Evolutionary conservation across 2,329 filamentous ascomycete genomes (phyloP), one percentile per base, ranked within the genome.

Genomic region (Botrytis fabae): DNA sequence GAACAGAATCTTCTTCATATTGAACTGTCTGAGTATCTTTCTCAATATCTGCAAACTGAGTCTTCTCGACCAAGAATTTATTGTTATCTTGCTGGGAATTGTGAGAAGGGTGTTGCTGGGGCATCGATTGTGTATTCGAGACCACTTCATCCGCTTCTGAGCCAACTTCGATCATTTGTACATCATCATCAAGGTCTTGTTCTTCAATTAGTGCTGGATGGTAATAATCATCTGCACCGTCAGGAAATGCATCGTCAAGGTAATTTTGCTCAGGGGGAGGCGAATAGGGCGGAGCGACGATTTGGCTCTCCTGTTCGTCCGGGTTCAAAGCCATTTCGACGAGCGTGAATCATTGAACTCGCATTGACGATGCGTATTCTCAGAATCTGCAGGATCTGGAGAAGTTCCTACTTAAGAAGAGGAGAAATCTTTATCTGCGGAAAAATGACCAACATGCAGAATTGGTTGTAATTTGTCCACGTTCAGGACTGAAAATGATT

Each of bases 231-330:
- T 61, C 20, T 12, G 32, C 18, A 8, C n/a, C 32, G 2, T n/a
- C 22, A 18, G 38, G 48, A 32, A 61, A 59, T 32, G 18, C 54
- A 40, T 72, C 25, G 7, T 72, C 51, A 32, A 69, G 46, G n/a
- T 40, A 60, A 8, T 22, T 9, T 57, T 72, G 42, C 10, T 51
- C 62, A 10, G 51, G 32, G 25, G 69, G 59, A 22, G 44, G 65
- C 40, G 51, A 46, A 48, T 61, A 38, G 25, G 62, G n/a, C 14
- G 59, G 59, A 20, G 14, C 42, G 32, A 72, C n/a, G 51, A 75
- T 44, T 44, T 76, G 75, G 54, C 75, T 77, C 60, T 76, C 75
- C 28, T 71, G 69, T 59, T 73, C 73, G 4, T 48, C 66, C 22
- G 25, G 44, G 28, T 42, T 60, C 65, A 64, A 64, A 61, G 42